phyloP scores from a whole-genome alignment of 1,284 basidiomycete species.

The Phellopilus nigrolimitatus region DNA sequence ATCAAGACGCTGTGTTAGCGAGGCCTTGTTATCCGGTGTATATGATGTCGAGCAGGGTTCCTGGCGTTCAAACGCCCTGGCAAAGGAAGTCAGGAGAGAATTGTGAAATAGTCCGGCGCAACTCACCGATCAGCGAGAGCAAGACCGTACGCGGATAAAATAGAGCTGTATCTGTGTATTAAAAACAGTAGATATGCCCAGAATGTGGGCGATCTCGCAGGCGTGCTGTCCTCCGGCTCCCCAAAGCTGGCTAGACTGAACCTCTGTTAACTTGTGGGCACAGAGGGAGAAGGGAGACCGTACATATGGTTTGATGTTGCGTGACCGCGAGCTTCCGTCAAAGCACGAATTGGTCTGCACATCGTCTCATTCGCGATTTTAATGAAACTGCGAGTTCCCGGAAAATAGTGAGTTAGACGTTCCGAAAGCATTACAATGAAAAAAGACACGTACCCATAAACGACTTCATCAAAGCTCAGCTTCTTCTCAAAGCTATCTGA shows the following conservation, averaged over 20 bases:
- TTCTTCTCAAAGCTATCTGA: slow-evolving; percentile 49
- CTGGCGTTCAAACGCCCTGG: slow-evolving; percentile 78
- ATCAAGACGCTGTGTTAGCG: slow-evolving; percentile 62
- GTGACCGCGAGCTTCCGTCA: slow-evolving; percentile 89
- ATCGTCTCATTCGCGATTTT: slow-evolving; percentile 94
- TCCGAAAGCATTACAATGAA: neutral
- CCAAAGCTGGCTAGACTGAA: slow-evolving; percentile 81
- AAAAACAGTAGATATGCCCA: slow-evolving; percentile 83
- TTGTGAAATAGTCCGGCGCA: neutral
- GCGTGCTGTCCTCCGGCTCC: slow-evolving; percentile 92
- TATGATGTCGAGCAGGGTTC: slow-evolving; percentile 82
- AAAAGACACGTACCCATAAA: slow-evolving; percentile 61
- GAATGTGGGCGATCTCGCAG: slow-evolving; percentile 77
- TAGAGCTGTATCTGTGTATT: slow-evolving; percentile 82
- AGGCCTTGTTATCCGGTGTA: slow-evolving; percentile 45
- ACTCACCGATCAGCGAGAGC: slow-evolving; percentile 80
- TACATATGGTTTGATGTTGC: slow-evolving; percentile 81
- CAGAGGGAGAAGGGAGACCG: slow-evolving; percentile 23
- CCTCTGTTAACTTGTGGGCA: neutral
- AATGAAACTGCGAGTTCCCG: slow-evolving; percentile 59
- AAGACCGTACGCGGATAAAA: slow-evolving; percentile 87
- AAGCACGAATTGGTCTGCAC: slow-evolving; percentile 86
- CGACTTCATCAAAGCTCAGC: slow-evolving; percentile 78
- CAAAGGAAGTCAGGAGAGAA: neutral
- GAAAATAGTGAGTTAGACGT: too few relatives aligned